Evolutionary conservation across 1,284 basidiomycete species (phyloP), one percentile per base, ranked within the genome.

Genomic region (Rhodotorula sp.): DNA sequence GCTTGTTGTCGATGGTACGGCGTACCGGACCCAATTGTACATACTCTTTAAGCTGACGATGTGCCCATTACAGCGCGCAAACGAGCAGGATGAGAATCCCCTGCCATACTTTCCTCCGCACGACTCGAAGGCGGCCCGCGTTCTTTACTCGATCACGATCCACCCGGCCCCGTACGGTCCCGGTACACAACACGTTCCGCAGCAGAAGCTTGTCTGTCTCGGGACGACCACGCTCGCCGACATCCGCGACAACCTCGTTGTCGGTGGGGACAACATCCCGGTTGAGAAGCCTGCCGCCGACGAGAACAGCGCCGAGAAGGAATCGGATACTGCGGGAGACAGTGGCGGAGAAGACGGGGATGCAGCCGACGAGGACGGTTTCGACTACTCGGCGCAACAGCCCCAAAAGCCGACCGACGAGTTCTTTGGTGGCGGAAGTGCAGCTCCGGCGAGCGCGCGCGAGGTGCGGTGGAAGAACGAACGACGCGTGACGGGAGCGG

Each of bases 221-320:
- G 73, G 63, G 1, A 55, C 64, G 16, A 69, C 62, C 26, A 72
- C 73, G 28, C 55, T 72, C n/a, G 57, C 56, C 10, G 62, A 72
- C n/a, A 31, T 75, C 3, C 50, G 63, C 21, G 38, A 49, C 14
- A 62, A 64, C 26, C 15, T 72, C 19, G 56, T 49, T 18, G 49
- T 57, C 18, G 68, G 60, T 2, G 64, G 69, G 21, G 68, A 70
- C 28, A 54, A 34, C 38, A 57, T 75, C n/a, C 71, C 71, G 0
- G n/a, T n/a, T 15, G 62, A 58, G 31, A 28, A 60, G 8, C 18
- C 5, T 28, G 26, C 26, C 4, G 18, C 14, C 26, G 54, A 43
- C 38, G 10, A 43, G 1, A 2, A 43, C 38, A 10, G 1, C 38
- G 38, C 10, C 38, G 38, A 43, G 10, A 31, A 28, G 7, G 55